phyloP scores from a whole-genome alignment of 192 early-diverging fungal genomes.

The Chytriomyces sp. region DNA sequence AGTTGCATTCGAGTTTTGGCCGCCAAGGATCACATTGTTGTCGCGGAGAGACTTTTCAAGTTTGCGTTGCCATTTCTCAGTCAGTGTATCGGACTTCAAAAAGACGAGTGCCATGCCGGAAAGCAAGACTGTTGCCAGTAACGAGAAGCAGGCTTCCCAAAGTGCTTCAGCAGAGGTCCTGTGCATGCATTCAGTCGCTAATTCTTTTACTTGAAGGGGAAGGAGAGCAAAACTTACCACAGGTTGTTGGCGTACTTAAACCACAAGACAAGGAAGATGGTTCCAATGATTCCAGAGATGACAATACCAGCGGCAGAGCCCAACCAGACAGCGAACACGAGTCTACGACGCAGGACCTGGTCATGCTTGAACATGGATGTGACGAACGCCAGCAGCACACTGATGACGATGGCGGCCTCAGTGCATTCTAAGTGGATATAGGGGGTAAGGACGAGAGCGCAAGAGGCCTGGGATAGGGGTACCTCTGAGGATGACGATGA shows the following conservation, averaged over 20 bases:
- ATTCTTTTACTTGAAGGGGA: neutral
- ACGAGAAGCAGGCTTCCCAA: slow-evolving; percentile 84
- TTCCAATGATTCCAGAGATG: slow-evolving; percentile 75
- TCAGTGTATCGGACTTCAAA: slow-evolving; percentile 72
- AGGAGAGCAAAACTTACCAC: slow-evolving; percentile 33
- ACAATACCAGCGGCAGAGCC: slow-evolving; percentile 71
- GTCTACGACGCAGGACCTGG: neutral
- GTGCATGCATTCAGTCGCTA: neutral
- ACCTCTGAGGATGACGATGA: slow-evolving; percentile 55
- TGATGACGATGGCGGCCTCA: slow-evolving; percentile 86
- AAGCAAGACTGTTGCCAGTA: slow-evolving; percentile 80
- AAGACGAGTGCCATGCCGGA: slow-evolving; percentile 84
- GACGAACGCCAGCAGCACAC: slow-evolving; percentile 82
- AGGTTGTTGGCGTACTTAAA: slow-evolving; percentile 60
- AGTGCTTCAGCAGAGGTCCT: slow-evolving; percentile 58
- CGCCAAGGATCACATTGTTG: neutral
- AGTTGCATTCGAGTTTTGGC: neutral
- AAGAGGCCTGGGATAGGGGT: neutral
- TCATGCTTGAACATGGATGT: neutral
- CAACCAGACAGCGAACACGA: slow-evolving; percentile 68
- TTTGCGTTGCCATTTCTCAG: slow-evolving; percentile 79
- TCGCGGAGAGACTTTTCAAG: slow-evolving; percentile 55
- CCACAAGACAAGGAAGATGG: slow-evolving; percentile 77
- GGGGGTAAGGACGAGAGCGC: neutral
- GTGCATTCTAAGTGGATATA: slow-evolving; percentile 50